Conservation (phyloP, 1,284 basidiomycete genomes). For the Moesziomyces sp. region DNA sequence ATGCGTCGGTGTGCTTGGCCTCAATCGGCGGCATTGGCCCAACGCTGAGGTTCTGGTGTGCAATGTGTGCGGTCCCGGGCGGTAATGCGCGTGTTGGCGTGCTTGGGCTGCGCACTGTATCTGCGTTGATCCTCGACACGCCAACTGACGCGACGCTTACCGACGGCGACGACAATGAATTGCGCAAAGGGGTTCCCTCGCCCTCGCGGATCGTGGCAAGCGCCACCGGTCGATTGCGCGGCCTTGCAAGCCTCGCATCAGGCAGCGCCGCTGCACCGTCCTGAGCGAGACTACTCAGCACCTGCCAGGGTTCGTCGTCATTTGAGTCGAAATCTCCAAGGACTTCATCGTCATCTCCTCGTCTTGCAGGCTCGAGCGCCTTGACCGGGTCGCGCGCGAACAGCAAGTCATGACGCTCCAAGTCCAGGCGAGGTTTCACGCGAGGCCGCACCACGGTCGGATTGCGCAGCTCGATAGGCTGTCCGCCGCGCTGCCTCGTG, state of each 20-base stretch:
- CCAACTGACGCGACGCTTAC: conserved; percentile 8
- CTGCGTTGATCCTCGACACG: not conserved
- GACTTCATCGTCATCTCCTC: not conserved
- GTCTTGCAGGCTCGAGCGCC: not conserved
- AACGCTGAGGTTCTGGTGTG: not conserved
- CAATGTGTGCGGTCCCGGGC: not conserved
- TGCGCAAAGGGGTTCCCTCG: conserved; percentile 5
- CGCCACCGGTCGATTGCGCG: not conserved
- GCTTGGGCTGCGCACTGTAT: conserved; percentile 16
- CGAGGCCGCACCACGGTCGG: conserved; percentile 40
- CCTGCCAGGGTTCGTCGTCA: conserved; percentile 24
- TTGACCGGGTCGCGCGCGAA: conserved; percentile 32
- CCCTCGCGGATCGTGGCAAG: not conserved
- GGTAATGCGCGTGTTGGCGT: conserved; percentile 7
- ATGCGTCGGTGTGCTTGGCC: conserved; percentile 7
- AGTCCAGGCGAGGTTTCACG: conserved; percentile 31
- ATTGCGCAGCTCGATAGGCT: conserved; percentile 15
- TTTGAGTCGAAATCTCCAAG: conserved; percentile 6
- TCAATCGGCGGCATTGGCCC: not conserved
- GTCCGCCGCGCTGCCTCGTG: conserved; percentile 1
- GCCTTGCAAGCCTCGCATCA: conserved; percentile 22
- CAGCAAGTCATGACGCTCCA: conserved; percentile 42
- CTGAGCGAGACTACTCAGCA: conserved; percentile 8
- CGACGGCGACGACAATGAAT: conserved; percentile 7
- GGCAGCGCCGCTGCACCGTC: conserved; percentile 11